Percentiles rank a stretch among this genome's conserved stretches.
Conservation (phyloP, 805 yeast species). For the Nakazawaea wickerhamii region DNA sequence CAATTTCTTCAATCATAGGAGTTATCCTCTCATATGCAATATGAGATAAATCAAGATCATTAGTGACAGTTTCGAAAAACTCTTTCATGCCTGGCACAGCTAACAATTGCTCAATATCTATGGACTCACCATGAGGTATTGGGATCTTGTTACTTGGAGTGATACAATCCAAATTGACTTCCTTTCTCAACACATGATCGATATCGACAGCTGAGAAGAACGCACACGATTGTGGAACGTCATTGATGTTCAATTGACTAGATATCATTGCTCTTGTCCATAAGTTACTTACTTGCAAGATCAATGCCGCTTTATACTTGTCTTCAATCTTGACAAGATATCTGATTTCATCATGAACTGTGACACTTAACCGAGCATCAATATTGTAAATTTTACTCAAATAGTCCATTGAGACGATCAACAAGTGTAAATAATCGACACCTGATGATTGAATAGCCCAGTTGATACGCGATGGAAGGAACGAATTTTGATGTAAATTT, state of each 20-base stretch:
- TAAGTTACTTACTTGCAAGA: constrained; percentile 81
- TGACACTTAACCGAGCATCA: constrained; percentile 72
- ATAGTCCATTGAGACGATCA: constrained; percentile 85
- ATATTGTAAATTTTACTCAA: constrained; percentile 57
- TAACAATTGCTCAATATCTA: constrained; percentile 53
- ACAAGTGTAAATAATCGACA: constrained; percentile 86
- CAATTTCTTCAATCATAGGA: constrained; percentile 24
- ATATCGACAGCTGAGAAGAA: constrained; percentile 92
- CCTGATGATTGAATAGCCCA: constrained; percentile 99
- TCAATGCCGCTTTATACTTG: constrained; percentile 68
- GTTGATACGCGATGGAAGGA: constrained; percentile 85
- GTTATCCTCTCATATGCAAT: constrained; percentile 12
- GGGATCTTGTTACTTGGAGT: constrained; percentile 80
- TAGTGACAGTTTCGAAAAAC: constrained; percentile 17
- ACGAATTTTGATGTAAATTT: constrained; percentile 60
- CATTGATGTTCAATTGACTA: constrained; percentile 83
- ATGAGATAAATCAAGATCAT: constrained; percentile 16
- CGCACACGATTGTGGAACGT: constrained; percentile 92
- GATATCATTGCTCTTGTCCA: constrained; percentile 98
- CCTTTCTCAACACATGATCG: constrained; percentile 84
- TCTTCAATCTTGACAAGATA: constrained; percentile 72
- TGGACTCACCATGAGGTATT: constrained; percentile 74
- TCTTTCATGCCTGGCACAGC: constrained; percentile 29
- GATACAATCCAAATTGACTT: constrained; percentile 84
- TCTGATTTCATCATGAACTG: constrained; percentile 94